Base-by-base conservation (phyloP, 106 monocot species). In the Phalaenopsis equestris region DNA sequence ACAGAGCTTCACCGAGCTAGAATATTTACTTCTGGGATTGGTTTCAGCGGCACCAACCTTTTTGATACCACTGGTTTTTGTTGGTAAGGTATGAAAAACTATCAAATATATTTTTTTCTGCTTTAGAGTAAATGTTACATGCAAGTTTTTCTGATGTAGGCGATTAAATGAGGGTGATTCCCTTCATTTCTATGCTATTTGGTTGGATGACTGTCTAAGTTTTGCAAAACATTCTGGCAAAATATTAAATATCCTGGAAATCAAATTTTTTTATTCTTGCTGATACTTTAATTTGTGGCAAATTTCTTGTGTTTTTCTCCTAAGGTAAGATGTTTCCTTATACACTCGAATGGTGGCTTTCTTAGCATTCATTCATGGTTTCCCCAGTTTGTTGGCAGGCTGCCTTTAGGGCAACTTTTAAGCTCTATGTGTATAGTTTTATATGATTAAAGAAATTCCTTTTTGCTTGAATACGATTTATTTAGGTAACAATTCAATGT, bases 21-120 rank as follows among this genome's bases (percentile, higher is more conserved):
- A 98, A 80, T 98, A 94, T 90, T 82, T 98, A 80, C 78, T 98
- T 39, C 36, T 98, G 38, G 98, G 94, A 67, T 83, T 98, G 84
- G 86, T 94, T 23, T 90, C 98, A 2, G 89, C 92, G 1, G 79
- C 88, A 16, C 98, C 98, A 9, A 72, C 92, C 23, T 83, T 98
- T 68, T n/a, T 94, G 79, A 72, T 94, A 48, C 98, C 98, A 38
- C 82, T 98, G 68, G 5, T 98, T 56, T 48, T 94, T 77, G 94
- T 94, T 38, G 98, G 94, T 72, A 89, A 94, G 91, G 98, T 98
- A 80, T 79, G 30, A 16, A 38, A 61, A 38, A 21, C 37, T 70
- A 38, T 37, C 38, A 70, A 70, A 14, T 39, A 14, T 36, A 4
- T 23, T 39, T 70, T 70, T 36, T 70, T 39, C 38, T 70, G 14